Base-by-base conservation (phyloP, 192 early-diverging fungal species). In the Umbelopsis ramanniana region DNA sequence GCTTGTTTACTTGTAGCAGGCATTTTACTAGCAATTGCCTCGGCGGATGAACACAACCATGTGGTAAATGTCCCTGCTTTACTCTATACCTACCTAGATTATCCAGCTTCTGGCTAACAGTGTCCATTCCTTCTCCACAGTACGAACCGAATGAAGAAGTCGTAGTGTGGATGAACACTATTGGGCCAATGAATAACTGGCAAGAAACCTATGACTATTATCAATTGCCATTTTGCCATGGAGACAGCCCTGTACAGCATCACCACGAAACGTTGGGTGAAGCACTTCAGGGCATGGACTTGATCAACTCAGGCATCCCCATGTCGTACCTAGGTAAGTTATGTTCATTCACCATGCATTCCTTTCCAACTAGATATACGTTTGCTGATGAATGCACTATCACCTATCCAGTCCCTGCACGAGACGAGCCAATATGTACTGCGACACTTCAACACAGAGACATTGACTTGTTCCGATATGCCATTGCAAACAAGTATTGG, bases 191-290 rank as follows among this genome's bases (percentile, higher is more conserved):
- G 1, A 76, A 79, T 67, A 94, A 94, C 74, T 75, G 85, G 63
- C 91, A 92, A 74, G 93, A 94, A 75, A 90, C 87, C 48, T 94
- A 94, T 68, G 87, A 89, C 33, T 92, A 88, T 66, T 88, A 85
- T 45, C 87, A 90, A 52, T 77, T 94, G 45, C 93, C 93, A 45
- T 94, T 86, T 69, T 94, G 93, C 63, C 80, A 79, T 22, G 92
- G 92, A 4, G 69, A 79, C 15, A 79, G 82, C 17, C 73, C 81
- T 26, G 73, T 92, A 14, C 76, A 90, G 26, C 93, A 94, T 71
- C 86, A 90, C 72, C 93, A 94, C 73, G 93, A 94, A 75, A 88
- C 90, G 12, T 76, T 94, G 23, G 93, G 90, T 21, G 93, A 94
- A 72, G 93, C 92, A 3, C 77, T 94, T 17, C 74, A 91, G 46